phyloP scores from a whole-genome alignment of 176 grass and related monocot genomes.

The Stipa capillata region DNA sequence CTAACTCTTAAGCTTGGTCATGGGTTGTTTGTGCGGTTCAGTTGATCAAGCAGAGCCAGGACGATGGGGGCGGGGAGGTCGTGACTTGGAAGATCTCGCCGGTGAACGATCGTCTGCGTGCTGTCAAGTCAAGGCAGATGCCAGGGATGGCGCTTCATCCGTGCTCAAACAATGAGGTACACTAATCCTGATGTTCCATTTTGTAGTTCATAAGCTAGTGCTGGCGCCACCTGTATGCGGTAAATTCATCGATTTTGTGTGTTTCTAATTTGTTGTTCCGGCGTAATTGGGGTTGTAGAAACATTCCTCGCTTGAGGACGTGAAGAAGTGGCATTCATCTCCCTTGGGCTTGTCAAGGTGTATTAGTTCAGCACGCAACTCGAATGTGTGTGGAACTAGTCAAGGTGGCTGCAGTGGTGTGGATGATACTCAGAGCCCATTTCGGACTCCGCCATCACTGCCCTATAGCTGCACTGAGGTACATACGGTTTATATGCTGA shows the following conservation, averaged over 20 bases:
- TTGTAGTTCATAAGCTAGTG: neutral
- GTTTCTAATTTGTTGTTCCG: neutral
- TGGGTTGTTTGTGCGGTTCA: conserved; percentile 26
- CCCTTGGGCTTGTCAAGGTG: conserved; percentile 32
- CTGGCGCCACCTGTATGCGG: neutral
- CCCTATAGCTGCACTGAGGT: conserved; percentile 59
- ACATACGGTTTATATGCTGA: neutral
- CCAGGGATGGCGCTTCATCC: conserved; percentile 37
- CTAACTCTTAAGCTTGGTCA: neutral
- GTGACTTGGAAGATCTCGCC: conserved; percentile 96
- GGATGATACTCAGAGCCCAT: conserved; percentile 57
- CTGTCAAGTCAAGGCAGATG: conserved; percentile 52
- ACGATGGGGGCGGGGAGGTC: conserved; percentile 65
- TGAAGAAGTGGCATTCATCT: conserved; percentile 69
- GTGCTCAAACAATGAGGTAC: conserved; percentile 63
- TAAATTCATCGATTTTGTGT: neutral
- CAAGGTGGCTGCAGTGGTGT: conserved; percentile 24
- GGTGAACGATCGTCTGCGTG: conserved; percentile 66
- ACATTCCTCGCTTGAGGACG: conserved; percentile 46
- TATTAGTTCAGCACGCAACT: conserved; percentile 8
- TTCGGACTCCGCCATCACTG: conserved; percentile 76
- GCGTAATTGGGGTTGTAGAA: conserved; percentile 18
- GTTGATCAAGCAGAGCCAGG: conserved; percentile 95
- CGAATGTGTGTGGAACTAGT: neutral
- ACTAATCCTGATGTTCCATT: neutral